These are phyloP conservation scores for Cladophialophora exuberans DNA, from an alignment of 2,329 filamentous ascomycete genomes.

Conservation along the genomic window DNA sequence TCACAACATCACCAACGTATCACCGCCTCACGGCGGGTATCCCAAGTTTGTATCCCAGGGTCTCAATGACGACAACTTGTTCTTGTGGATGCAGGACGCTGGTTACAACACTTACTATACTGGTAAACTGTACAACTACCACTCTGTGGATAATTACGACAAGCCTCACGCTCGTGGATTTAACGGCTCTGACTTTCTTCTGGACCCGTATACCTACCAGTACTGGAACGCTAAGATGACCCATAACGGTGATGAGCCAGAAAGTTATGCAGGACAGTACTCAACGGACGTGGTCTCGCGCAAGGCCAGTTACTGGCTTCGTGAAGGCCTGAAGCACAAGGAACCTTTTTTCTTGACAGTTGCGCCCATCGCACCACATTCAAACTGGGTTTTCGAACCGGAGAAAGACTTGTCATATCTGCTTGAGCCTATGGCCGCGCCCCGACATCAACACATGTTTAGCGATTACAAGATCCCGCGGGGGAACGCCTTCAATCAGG, in stretches of 20 bases:
- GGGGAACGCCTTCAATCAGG: constrained; percentile 68
- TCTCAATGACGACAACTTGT: constrained; percentile 55
- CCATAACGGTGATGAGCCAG: constrained; percentile 59
- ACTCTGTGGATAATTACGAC: constrained; percentile 55
- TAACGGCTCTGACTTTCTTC: constrained; percentile 47
- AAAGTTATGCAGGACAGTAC: constrained; percentile 59
- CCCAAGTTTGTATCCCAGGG: constrained; percentile 57
- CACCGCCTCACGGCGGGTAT: constrained; percentile 41
- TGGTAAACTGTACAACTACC: constrained; percentile 59
- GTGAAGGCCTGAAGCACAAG: constrained; percentile 56
- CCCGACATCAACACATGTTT: constrained; percentile 67
- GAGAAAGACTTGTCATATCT: constrained; percentile 36
- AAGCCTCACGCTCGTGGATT: constrained; percentile 41
- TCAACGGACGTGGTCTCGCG: constrained; percentile 62
- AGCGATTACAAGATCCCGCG: constrained; percentile 62
- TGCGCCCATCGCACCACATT: constrained; percentile 69
- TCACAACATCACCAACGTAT: constrained; percentile 68
- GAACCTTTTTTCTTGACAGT: constrained; percentile 69
- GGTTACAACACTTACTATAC: constrained; percentile 60
- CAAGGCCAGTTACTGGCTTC: constrained; percentile 63
- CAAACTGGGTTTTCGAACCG: constrained; percentile 43
- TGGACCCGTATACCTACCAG: constrained; percentile 60
- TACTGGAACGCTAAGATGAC: constrained; percentile 69
- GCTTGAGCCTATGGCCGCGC: constrained; percentile 59
- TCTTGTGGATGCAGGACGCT: constrained; percentile 55